These are phyloP conservation scores for Houttuynia cordata DNA, from an alignment of 164 flowering plant genomes.

Conservation along the genomic window DNA sequence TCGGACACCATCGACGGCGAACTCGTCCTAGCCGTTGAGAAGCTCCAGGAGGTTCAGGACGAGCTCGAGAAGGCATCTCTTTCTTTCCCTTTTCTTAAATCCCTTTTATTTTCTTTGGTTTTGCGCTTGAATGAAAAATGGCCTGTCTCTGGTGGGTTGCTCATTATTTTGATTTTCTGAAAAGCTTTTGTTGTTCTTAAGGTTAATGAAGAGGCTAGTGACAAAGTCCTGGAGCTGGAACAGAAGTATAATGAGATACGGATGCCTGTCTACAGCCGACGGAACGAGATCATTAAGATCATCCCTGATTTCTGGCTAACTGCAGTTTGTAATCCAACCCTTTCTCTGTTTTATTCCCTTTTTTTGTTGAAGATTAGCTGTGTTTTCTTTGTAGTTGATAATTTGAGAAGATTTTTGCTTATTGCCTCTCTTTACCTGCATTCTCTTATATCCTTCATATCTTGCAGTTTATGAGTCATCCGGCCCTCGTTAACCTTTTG, in stretches of 20 bases:
- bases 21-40: slow-evolving; percentile 40
- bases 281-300: slow-evolving; percentile 59
- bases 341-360: neutral
- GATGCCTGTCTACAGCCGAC: slow-evolving; percentile 67
- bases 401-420: neutral
- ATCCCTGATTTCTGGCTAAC: slow-evolving; percentile 97
- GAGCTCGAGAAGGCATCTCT: slow-evolving; percentile 37
- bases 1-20: slow-evolving; percentile 19
- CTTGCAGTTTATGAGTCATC: slow-evolving; percentile 42
- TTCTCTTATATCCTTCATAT: neutral
- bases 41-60: slow-evolving; percentile 42
- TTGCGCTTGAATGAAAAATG: no score
- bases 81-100: neutral
- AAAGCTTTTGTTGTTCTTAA: slow-evolving; percentile 8
- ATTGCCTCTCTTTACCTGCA: neutral
- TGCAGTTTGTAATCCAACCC: slow-evolving; percentile 50
- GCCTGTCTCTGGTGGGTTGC: no score
- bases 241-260: slow-evolving; percentile 81
- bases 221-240: slow-evolving; percentile 79
- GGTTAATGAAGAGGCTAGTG: slow-evolving; percentile 95
- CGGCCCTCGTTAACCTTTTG: slow-evolving; percentile 35
- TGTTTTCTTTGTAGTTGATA: neutral
- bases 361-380: neutral
- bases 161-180: neutral
- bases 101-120: no score